Conservation (phyloP, 2,329 filamentous ascomycete species). For the Stenocarpella maydis region DNA sequence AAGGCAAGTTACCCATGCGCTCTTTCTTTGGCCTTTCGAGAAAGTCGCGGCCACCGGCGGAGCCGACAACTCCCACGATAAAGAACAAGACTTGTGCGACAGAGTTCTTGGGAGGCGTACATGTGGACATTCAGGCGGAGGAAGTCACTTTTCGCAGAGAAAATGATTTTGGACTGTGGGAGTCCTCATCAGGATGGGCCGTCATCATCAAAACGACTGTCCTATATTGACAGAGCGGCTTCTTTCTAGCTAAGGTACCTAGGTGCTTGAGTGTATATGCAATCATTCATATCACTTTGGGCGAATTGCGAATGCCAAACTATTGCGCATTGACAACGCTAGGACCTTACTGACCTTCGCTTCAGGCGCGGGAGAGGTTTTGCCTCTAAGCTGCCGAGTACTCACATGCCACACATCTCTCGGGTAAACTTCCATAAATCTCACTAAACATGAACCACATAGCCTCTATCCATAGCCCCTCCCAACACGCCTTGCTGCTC, state of each 20-base stretch:
- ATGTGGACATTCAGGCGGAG: constrained; percentile 53
- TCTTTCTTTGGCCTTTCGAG: constrained; percentile 10
- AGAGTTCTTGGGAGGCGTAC: constrained; percentile 45
- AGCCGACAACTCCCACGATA: constrained; percentile 43
- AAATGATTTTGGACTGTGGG: constrained; percentile 61
- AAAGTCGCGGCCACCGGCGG: constrained; percentile 43
- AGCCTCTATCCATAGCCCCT: not conserved
- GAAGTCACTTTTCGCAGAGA: constrained; percentile 60
- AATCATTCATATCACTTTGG: not conserved
- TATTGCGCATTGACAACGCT: not conserved
- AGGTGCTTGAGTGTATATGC: not conserved
- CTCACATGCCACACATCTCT: not conserved
- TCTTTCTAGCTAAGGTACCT: not conserved
- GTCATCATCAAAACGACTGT: constrained; percentile 52
- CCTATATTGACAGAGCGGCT: not conserved
- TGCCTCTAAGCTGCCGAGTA: too few species aligned
- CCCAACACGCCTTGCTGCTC: constrained; percentile 11
- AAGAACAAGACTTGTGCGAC: constrained; percentile 39
- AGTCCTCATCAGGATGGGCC: constrained; percentile 59
- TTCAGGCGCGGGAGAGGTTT: not conserved
- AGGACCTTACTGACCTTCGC: not conserved
- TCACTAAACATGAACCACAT: not conserved
- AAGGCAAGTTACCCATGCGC: not conserved
- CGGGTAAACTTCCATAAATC: not conserved
- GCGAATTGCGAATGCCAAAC: not conserved